phyloP scores from a whole-genome alignment of 768 basidiomycete genomes.

The Nidularia pulvinata region DNA sequence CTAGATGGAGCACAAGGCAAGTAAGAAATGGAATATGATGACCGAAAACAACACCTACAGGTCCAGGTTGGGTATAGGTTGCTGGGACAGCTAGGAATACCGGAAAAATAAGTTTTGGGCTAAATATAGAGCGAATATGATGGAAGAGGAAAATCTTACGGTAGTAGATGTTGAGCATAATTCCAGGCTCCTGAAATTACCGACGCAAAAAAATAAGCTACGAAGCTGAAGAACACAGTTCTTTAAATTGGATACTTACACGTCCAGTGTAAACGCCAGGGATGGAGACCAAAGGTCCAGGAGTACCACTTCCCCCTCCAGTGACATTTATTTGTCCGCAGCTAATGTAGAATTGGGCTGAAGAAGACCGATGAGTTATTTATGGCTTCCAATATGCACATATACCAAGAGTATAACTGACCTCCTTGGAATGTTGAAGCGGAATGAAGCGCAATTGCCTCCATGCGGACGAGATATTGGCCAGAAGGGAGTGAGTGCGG shows the following conservation, averaged over 20 bases:
- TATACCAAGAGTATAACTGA: constrained; percentile 4
- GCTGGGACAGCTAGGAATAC: constrained; percentile 3
- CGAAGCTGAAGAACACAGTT: background rate
- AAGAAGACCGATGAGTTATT: background rate
- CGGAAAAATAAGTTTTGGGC: background rate
- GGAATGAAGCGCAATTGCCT: constrained; percentile 40
- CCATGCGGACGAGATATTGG: constrained; percentile 39
- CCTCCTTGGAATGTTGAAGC: constrained; percentile 38
- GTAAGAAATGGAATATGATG: background rate
- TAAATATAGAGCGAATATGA: background rate
- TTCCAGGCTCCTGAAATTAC: constrained; percentile 5
- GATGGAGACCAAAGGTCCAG: constrained; percentile 10
- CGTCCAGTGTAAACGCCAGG: constrained; percentile 11
- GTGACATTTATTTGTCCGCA: constrained; percentile 16
- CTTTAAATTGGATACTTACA: background rate
- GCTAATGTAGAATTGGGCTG: constrained; percentile 15
- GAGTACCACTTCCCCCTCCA: constrained; percentile 12
- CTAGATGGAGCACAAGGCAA: background rate
- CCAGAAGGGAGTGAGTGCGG: constrained; percentile 35
- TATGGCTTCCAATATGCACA: background rate
- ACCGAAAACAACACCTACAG: background rate
- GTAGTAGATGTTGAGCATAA: constrained; percentile 9
- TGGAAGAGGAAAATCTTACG: background rate
- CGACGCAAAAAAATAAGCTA: background rate
- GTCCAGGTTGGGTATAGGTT: constrained; percentile 7